Evolutionary conservation across 2,329 filamentous ascomycete genomes (phyloP).

Genomic region (Claviceps digitariae): DNA sequence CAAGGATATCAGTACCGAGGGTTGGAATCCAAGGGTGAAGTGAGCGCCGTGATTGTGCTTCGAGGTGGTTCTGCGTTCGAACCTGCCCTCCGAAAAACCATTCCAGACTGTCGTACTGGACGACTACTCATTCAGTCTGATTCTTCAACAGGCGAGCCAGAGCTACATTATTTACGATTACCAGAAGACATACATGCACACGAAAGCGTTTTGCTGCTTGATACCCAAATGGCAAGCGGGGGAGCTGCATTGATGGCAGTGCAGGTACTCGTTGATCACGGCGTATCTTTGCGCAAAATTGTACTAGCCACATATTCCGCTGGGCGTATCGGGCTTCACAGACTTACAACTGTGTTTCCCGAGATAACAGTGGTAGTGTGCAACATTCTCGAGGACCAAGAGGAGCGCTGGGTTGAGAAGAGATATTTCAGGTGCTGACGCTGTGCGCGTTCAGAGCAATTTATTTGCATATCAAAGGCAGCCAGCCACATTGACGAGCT

Average conservation of each 20-base stretch:
- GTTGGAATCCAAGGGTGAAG: constrained; percentile 54
- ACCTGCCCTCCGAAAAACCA: constrained; percentile 73
- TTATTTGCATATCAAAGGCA: neutral
- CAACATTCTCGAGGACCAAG: constrained; percentile 65
- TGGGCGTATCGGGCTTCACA: constrained; percentile 68
- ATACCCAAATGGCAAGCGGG: constrained; percentile 89
- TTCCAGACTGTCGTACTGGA: constrained; percentile 84
- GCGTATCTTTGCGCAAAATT: constrained; percentile 70
- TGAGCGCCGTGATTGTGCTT: constrained; percentile 78
- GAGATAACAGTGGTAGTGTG: constrained; percentile 77
- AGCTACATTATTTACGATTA: constrained; percentile 79
- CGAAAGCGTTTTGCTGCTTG: constrained; percentile 71
- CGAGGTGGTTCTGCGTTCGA: constrained; percentile 83
- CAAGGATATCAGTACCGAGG: constrained; percentile 57
- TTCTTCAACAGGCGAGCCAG: constrained; percentile 72
- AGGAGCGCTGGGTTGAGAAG: constrained; percentile 81
- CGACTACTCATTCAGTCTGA: constrained; percentile 86
- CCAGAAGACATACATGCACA: constrained; percentile 60
- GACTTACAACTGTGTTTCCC: constrained; percentile 79
- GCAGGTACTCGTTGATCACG: constrained; percentile 88
- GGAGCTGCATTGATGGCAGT: constrained; percentile 85
- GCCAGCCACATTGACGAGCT: neutral
- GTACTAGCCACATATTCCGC: constrained; percentile 90
- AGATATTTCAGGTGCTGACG: constrained; percentile 74
- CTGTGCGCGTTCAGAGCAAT: neutral